Evolutionary conservation across 2,329 filamentous ascomycete genomes (phyloP), one percentile per base, ranked within the genome.

Genomic region (Macrophomina pseudophaseolina): DNA sequence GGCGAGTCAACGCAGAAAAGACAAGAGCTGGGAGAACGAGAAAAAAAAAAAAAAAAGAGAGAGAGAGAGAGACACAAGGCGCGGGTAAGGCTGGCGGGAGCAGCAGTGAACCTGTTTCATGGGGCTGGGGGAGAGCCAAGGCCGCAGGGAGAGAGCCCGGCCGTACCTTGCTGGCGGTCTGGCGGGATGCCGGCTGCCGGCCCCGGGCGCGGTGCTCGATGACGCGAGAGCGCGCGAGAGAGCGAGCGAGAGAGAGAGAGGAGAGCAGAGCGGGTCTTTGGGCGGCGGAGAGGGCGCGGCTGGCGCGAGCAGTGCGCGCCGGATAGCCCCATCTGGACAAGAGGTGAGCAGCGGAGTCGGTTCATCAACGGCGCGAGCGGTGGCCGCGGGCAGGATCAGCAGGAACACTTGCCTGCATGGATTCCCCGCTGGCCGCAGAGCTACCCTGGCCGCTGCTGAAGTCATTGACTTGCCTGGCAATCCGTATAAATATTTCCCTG

Each of bases 371-470:
- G 28, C 28, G 18, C 8, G 62, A 11, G 40, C 33, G 33, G 40
- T 42, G 49, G 49, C 49, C 40, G 3, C 42, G 28, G 40, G 62
- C 49, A 65, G 63, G 63, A 65, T 65, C 63, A 65, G 63, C 63
- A 65, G 63, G 63, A 65, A 58, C 52, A 49, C 18, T 58, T 65
- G 63, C 63, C 63, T 49, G 35, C 40, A 58, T 49, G 42, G 51
- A 33, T 65, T 62, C 63, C 51, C 52, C 51, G 63, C 52, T 18
- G 30, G 11, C n/a, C 53, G 8, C 18, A 16, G 35, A 28, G 58
- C 58, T 62, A 62, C 58, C 58, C 58, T 28, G 42, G 58, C 16
- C 44, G 56, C 56, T 35, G 16, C 53, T 65, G 63, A 65, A 56
- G 63, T 58, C 63, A 65, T 65, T 58, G 52, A 42, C 30, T 28